These are phyloP conservation scores for Lepidium didymum DNA, from an alignment of 345 rosid species.

Conservation along the genomic window DNA sequence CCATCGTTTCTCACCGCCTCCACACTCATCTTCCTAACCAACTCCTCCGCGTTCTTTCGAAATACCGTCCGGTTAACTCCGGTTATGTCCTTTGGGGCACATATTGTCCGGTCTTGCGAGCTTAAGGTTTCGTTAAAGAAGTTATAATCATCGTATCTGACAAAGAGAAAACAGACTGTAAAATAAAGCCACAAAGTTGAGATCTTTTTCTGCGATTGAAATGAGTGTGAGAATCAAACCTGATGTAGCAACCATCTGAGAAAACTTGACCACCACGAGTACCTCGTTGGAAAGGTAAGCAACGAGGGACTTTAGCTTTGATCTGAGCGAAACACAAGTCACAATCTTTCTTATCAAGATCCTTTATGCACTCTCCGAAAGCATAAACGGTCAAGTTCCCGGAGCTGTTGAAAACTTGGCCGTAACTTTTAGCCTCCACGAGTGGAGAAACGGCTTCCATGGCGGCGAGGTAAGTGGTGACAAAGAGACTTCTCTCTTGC, in stretches of 20 bases:
- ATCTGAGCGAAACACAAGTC: conserved; percentile 71
- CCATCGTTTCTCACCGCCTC: conserved; percentile 46
- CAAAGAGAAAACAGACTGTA: not conserved
- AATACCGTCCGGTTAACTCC: conserved; percentile 47
- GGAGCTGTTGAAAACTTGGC: conserved; percentile 37
- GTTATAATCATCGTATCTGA: conserved; percentile 51
- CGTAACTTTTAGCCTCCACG: conserved; percentile 33
- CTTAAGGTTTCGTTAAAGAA: conserved; percentile 56
- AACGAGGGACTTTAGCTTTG: conserved; percentile 61
- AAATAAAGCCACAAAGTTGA: not conserved
- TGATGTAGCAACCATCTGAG: conserved; percentile 65
- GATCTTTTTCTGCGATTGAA: not conserved
- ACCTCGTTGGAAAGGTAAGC: conserved; percentile 61
- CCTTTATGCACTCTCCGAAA: conserved; percentile 78
- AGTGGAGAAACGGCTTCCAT: conserved; percentile 41
- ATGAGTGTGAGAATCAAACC: conserved; percentile 23
- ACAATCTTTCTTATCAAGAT: conserved; percentile 61
- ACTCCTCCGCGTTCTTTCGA: conserved; percentile 33
- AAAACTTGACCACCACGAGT: conserved; percentile 70
- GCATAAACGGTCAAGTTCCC: conserved; percentile 52
- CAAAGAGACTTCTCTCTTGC: conserved; percentile 35
- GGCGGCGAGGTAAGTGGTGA: conserved; percentile 46
- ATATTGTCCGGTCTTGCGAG: conserved; percentile 33
- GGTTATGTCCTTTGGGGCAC: conserved; percentile 38
- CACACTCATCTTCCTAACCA: conserved; percentile 52